Base-by-base conservation (phyloP, 2,329 filamentous ascomycete genomes). In the Alternaria burnsii region DNA sequence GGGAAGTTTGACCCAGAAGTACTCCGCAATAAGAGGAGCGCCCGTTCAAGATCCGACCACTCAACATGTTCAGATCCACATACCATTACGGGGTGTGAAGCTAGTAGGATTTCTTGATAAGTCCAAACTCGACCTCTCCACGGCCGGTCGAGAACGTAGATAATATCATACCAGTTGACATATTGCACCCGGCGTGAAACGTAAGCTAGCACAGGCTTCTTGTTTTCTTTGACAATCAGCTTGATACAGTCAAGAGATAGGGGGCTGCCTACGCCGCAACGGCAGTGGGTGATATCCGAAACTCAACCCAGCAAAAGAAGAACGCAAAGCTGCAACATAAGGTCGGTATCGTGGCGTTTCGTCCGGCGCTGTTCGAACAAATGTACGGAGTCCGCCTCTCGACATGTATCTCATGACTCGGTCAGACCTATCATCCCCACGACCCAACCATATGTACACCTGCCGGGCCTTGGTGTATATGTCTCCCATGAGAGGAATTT, bases 21-120 rank as follows among this genome's bases (percentile, higher is more conserved):
- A 26, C 20, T 10, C 1, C 41, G 3, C 8, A 43, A 7, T 0
- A 8, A 3, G 0, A 26, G 6, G 0, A 43, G 11, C 5, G 41
- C 14, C 41, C 22, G 26, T 14, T 43, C 22, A 3, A 43, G 4
- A 2, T 43, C 41, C 2, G 41, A 43, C 41, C 41, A 43, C 3
- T 3, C 3, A 2, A 43, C 41, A 14, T 43, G 41, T 26, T 43
- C 12, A 2, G 12, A 16, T 4, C 41, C 41, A 26, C 41, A 43
- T 5, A n/a, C 22, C 16, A 43, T 26, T 22, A 43, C 41, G 14
- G 41, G 41, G 3, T 26, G 3, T 0, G 41, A 43, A 2, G 41
- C 22, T 14, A 43, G 20, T 9, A 43, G 41, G 22, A 43, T 43
- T 12, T 43, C 41, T 43, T 43, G 41, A 24, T 43, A 43, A 43